Base-by-base conservation (phyloP, 345 rosid genomes). In the Gossypium ekmanianum region DNA sequence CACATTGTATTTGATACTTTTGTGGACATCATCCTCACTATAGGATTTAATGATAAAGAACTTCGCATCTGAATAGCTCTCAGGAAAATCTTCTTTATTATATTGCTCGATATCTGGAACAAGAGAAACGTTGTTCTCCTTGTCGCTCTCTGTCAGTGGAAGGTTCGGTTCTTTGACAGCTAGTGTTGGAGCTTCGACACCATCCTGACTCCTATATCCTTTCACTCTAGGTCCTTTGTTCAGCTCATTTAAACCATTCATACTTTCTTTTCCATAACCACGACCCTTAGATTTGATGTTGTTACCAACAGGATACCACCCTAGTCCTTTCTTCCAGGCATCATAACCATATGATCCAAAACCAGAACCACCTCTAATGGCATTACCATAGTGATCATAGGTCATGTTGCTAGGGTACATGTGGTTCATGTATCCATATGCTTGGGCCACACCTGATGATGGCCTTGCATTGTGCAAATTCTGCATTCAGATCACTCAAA, bases 11-110 rank as follows among this genome's bases (percentile, higher is more conserved):
- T 90, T 92, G 62, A 90, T 84, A 75, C 95, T 88, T 79, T 90
- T 89, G 70, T 90, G 97, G 64, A 92, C 93, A 82, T 90, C 94
- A 75, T 92, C 94, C 82, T 92, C 95, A 3, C 91, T 90, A 79
- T 90, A 89, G 1, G 95, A 92, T 81, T 92, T 92, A 7, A 90
- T 89, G 67, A 89, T 88, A 75, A 87, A 92, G 74, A 92, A 88
- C 66, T 86, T 91, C 1, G 90, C 94, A 78, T 89, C 80, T 4
- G 54, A 17, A 11, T 84, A 86, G n/a, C 83, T 82, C 66, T 81
- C 91, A 3, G 82, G 89, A 78, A 89, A 88, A 64, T 73, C 88
- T 26, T 86, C 89, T 16, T 83, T 82, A 12, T 88, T 85, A 77
- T 79, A 88, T 75, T 74, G 84, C 48, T 82, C 86, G 51, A 73